Base-by-base conservation (phyloP, 345 rosid genomes). In the Punica granatum region DNA sequence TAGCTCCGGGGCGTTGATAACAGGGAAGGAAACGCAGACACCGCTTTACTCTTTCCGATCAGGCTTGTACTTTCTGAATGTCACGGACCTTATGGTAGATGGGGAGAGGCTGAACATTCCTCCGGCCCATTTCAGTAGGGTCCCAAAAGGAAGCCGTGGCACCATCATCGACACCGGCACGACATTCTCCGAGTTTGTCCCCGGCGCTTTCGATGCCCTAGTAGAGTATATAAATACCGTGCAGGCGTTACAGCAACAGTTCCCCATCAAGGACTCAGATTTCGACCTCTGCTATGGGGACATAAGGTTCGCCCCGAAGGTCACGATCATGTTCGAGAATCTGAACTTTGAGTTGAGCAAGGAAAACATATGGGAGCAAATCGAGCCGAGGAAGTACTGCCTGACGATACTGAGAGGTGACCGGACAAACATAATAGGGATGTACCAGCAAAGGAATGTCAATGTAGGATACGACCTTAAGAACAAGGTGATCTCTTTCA, bases 391-490 rank as follows among this genome's bases (percentile, higher is more conserved):
- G 31, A 25, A 25, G 37, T 19, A 67, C 34, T 67, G 63, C 26
- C 30, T 14, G 46, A 30, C 49, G 32, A 67, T 67, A n/a, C 9
- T 25, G 31, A 3, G 16, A 1, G 63, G 63, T 12, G 0, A 25
- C 15, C 0, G 18, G 4, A 3, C 39, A 21, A 28, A 36, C 14
- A n/a, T 66, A 0, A 53, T 66, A 10, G 63, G 67, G 31, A 13
- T 36, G 70, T 28, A 18, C 37, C 69, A 12, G 37, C 28, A 23
- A 34, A 60, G 66, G 48, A 66, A 35, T 60, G 51, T 60, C 18
- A 66, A 60, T 14, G 67, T 66, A 2, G 75, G 70, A 35, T 28
- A 43, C n/a, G 70, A 60, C 14, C 36, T 66, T 48, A 36, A 37
- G 60, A 35, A 23, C 9, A 66, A 68, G 16, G 43, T n/a, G 26